These are phyloP conservation scores for Niveomyces coronatus DNA, from an alignment of 2,329 filamentous ascomycete genomes.

Conservation along the genomic window DNA sequence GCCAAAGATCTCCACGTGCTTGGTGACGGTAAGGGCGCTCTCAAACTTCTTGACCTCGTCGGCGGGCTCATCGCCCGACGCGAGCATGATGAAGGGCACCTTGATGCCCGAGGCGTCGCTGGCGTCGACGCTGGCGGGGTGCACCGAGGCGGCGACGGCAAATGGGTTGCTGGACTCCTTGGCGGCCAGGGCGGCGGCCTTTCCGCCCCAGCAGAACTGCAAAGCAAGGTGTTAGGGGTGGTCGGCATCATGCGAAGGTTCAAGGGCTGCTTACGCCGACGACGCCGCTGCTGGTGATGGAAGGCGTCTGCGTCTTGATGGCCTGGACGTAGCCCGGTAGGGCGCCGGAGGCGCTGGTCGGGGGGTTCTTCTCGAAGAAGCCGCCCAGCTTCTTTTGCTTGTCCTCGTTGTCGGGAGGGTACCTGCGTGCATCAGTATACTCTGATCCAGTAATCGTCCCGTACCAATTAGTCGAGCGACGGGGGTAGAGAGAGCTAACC, in stretches of 20 bases:
- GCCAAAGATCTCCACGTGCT: constrained; percentile 54
- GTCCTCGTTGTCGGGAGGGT: constrained; percentile 53
- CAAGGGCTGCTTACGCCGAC: constrained; percentile 40
- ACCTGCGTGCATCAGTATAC: constrained; percentile 25
- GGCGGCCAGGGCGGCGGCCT: constrained; percentile 45
- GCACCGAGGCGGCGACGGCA: constrained; percentile 38
- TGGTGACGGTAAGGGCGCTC: constrained; percentile 40
- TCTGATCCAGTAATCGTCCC: neutral
- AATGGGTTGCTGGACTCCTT: constrained; percentile 46
- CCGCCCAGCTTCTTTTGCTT: constrained; percentile 47
- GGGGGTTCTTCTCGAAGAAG: constrained; percentile 46
- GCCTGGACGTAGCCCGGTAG: constrained; percentile 47
- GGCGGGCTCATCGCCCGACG: constrained; percentile 52
- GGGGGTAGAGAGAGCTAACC: constrained; percentile 21
- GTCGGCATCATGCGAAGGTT: neutral
- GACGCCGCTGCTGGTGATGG: constrained; percentile 49
- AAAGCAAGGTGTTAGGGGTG: constrained; percentile 2
- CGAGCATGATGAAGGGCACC: constrained; percentile 52
- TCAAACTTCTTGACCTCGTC: constrained; percentile 47
- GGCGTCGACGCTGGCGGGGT: constrained; percentile 55
- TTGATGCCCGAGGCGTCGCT: constrained; percentile 49
- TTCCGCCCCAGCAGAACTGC: constrained; percentile 63
- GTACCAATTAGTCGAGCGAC: neutral
- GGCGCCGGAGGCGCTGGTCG: constrained; percentile 35
- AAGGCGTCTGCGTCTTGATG: constrained; percentile 39